Conservation (phyloP, 345 rosid genomes). For the Hypericum androsaemum region DNA sequence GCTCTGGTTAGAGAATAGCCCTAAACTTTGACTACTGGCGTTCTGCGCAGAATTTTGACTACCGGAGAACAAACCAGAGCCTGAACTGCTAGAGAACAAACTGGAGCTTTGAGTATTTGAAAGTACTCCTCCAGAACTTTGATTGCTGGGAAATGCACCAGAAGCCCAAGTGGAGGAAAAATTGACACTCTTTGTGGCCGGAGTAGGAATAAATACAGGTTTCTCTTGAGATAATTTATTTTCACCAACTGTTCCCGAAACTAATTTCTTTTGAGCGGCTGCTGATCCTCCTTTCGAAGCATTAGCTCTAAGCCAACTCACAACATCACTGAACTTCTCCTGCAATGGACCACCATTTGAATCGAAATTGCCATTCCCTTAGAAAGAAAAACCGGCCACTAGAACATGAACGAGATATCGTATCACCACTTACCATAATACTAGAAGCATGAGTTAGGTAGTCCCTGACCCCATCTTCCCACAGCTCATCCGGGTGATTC, state of each 20-base stretch:
- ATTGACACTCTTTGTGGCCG: conserved; percentile 15
- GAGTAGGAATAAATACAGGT: conserved; percentile 20
- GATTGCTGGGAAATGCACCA: conserved; percentile 3
- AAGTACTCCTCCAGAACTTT: conserved; percentile 6
- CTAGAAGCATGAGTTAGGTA: conserved; percentile 70
- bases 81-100: conserved; percentile 7
- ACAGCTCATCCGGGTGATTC: conserved; percentile 93
- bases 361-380: background rate
- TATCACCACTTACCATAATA: conserved; percentile 41
- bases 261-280: conserved; percentile 8
- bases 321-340: conserved; percentile 86
- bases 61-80: conserved; percentile 3
- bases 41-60: conserved; percentile 13
- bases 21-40: conserved; percentile 2
- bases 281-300: conserved; percentile 38
- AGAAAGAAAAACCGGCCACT: background rate
- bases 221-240: conserved; percentile 30
- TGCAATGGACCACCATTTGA: conserved; percentile 16
- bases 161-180: conserved; percentile 24
- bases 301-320: conserved; percentile 76
- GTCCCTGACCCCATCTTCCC: conserved; percentile 86
- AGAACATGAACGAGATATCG: background rate
- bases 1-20: background rate
- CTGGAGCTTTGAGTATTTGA: conserved; percentile 7
- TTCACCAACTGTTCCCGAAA: conserved; percentile 14